Conservation (phyloP, 257 asterid genomes). For the Ligustrum vulgare region DNA sequence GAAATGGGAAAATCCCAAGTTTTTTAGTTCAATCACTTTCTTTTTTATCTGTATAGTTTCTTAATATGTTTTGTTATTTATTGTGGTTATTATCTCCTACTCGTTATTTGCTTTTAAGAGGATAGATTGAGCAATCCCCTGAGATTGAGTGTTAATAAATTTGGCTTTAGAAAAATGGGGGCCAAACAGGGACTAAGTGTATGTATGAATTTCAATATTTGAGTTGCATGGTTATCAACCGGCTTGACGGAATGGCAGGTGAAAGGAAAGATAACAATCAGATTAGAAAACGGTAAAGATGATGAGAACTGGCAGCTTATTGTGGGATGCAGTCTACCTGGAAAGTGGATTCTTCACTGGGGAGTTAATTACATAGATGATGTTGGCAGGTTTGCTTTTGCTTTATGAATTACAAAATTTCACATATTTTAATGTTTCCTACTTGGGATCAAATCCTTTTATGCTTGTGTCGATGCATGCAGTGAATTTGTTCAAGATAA, state of each 20-base stretch:
- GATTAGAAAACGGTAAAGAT: slow-evolving; percentile 48
- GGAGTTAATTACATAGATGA: slow-evolving; percentile 80
- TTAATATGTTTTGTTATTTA: neutral
- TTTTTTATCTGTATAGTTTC: neutral
- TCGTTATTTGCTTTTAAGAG: neutral
- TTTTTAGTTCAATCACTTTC: neutral
- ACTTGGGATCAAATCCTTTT: neutral
- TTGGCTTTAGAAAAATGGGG: no score
- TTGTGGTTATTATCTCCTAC: neutral
- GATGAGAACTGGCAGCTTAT: slow-evolving; percentile 66
- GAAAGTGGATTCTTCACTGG: slow-evolving; percentile 98
- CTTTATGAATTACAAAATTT: neutral
- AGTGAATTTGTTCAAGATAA: slow-evolving; percentile 10
- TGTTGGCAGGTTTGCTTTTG: slow-evolving; percentile 61
- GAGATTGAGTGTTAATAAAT: no score
- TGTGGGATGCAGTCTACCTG: slow-evolving; percentile 81
- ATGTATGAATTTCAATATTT: neutral
- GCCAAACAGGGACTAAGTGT: no score
- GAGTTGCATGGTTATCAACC: slow-evolving; percentile 17
- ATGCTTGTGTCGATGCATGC: neutral
- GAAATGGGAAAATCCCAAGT: no score
- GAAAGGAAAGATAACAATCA: slow-evolving; percentile 79
- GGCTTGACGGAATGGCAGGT: slow-evolving; percentile 49
- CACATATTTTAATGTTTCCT: neutral
- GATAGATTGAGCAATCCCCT: no score